Percentiles rank a stretch among this genome's conserved stretches.
Conservation (phyloP, 1,284 basidiomycete genomes). For the Chalciporus sp. region DNA sequence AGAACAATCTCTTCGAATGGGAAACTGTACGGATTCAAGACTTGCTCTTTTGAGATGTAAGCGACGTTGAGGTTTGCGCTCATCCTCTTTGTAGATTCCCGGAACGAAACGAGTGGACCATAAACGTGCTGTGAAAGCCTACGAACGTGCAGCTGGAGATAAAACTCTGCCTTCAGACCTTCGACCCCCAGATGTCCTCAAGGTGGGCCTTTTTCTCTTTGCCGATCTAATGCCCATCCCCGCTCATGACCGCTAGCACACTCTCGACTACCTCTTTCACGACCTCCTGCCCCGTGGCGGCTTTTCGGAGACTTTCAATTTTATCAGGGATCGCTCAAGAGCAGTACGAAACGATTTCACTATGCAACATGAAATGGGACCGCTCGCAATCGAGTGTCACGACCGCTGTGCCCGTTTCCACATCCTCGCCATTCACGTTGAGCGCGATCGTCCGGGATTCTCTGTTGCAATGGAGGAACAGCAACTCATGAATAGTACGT, state of each 20-base stretch:
- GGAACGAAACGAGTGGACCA: conserved; percentile 84
- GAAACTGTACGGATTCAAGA: conserved; percentile 66
- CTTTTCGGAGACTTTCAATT: conserved; percentile 75
- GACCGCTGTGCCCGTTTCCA: conserved; percentile 95
- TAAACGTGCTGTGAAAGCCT: conserved; percentile 88
- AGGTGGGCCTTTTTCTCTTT: conserved; percentile 46
- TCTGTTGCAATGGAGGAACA: conserved; percentile 82
- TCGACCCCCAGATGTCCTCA: conserved; percentile 83
- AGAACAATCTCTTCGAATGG: conserved; percentile 87
- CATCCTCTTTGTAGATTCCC: conserved; percentile 54
- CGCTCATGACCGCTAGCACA: conserved; percentile 50
- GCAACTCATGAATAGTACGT: conserved; percentile 86
- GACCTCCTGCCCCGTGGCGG: conserved; percentile 72
- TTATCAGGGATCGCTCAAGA: conserved; percentile 92
- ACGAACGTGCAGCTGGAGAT: conserved; percentile 93
- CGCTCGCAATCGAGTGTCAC: conserved; percentile 85
- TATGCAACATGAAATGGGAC: conserved; percentile 84
- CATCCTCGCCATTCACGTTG: conserved; percentile 83
- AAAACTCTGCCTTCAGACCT: conserved; percentile 92
- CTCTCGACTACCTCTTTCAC: conserved; percentile 92
- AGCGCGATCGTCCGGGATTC: conserved; percentile 62
- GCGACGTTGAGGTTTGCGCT: conserved; percentile 34
- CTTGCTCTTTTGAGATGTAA: conserved; percentile 1
- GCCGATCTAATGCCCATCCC: not conserved
- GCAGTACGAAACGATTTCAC: conserved; percentile 94